Conservation (phyloP, 331 rosid genomes). For the Acacia concinna region DNA sequence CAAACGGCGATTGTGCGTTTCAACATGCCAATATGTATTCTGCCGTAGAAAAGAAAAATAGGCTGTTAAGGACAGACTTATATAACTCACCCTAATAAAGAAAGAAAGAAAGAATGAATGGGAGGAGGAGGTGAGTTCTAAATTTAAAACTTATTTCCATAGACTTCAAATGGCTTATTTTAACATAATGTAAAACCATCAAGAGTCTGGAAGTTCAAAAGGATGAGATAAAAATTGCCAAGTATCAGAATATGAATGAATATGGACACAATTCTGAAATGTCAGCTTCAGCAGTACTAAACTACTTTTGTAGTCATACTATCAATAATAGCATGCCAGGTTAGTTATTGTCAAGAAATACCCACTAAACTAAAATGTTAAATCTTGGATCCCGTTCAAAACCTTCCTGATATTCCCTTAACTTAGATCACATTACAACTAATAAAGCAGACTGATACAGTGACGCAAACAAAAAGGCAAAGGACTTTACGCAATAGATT, state of each 20-base stretch:
- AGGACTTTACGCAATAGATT: background rate
- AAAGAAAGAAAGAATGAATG: background rate
- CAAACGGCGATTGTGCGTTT: slow-evolving; percentile 31
- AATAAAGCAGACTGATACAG: background rate
- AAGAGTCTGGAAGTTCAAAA: slow-evolving; percentile 14
- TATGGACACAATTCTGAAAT: background rate
- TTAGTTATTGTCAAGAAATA: background rate
- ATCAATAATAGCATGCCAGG: background rate
- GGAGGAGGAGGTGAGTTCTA: background rate
- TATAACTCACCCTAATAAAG: background rate
- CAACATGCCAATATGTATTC: slow-evolving; percentile 27
- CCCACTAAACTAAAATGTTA: background rate
- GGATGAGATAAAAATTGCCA: background rate
- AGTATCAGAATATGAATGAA: slow-evolving; percentile 10
- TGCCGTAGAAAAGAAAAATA: slow-evolving; percentile 33
- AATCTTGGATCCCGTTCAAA: background rate
- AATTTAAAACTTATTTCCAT: background rate
- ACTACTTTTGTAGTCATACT: background rate
- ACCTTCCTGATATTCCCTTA: background rate
- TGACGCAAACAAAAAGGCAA: background rate
- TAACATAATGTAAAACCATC: background rate
- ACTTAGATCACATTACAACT: background rate
- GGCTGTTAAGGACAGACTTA: background rate
- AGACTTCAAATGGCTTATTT: background rate
- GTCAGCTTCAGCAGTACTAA: background rate